phyloP scores from a whole-genome alignment of 257 asterid genomes.

The Ehretia macrophylla region DNA sequence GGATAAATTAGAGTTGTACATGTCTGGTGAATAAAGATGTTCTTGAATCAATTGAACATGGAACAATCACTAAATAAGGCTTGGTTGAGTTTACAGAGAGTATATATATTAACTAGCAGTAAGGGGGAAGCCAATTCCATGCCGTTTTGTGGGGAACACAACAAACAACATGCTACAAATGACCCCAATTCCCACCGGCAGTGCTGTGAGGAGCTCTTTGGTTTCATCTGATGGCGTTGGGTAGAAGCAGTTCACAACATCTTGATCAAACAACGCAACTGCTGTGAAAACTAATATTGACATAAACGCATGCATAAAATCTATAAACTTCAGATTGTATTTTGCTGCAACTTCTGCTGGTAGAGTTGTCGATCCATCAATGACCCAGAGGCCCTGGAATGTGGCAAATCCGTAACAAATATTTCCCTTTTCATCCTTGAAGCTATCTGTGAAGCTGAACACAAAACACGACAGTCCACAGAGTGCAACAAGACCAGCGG shows the following conservation, averaged over 20 bases:
- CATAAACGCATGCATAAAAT: slow-evolving; percentile 79
- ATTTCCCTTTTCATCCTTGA: slow-evolving; percentile 68
- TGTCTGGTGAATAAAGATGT: too few relatives aligned
- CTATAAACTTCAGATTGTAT: slow-evolving; percentile 64
- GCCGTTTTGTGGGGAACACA: slow-evolving; percentile 75
- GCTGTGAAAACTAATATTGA: slow-evolving; percentile 82
- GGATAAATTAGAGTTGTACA: too few relatives aligned
- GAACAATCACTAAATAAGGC: too few relatives aligned
- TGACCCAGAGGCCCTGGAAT: slow-evolving; percentile 59
- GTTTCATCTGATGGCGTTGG: slow-evolving; percentile 59
- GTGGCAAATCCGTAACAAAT: slow-evolving; percentile 78
- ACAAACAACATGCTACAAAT: slow-evolving; percentile 79
- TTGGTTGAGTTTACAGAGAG: neutral
- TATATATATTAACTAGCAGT: slow-evolving; percentile 26
- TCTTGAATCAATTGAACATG: too few relatives aligned
- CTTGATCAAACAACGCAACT: slow-evolving; percentile 62
- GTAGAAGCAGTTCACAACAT: slow-evolving; percentile 71
- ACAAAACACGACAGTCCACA: slow-evolving; percentile 69
- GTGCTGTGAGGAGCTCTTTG: slow-evolving; percentile 58
- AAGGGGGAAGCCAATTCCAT: slow-evolving; percentile 89
- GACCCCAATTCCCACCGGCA: slow-evolving; percentile 90
- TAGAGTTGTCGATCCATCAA: slow-evolving; percentile 65
- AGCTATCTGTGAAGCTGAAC: slow-evolving; percentile 77
- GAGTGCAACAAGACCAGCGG: slow-evolving; percentile 50
- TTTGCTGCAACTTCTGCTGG: slow-evolving; percentile 44